Percentiles rank a stretch among this genome's conserved stretches.
phyloP scores from a whole-genome alignment of 257 asterid species.

The Solanum megistacrolobum region DNA sequence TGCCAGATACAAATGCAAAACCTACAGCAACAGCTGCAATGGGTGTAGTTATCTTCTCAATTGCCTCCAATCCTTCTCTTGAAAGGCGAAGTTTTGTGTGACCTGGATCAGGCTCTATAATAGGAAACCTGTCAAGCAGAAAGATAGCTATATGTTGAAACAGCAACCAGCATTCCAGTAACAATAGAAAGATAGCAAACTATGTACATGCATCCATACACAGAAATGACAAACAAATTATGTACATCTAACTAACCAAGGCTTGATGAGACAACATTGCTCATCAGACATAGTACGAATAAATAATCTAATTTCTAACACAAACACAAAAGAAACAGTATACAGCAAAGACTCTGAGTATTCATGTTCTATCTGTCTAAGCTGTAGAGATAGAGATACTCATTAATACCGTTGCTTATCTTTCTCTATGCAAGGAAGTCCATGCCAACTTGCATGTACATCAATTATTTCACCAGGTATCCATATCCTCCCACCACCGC shows the following conservation, averaged over 20 bases:
- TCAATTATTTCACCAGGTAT: not conserved
- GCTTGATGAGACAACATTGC: not conserved
- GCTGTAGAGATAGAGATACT: not conserved
- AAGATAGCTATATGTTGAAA: not conserved
- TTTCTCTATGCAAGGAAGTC: not conserved
- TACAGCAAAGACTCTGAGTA: not conserved
- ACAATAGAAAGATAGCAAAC: not conserved
- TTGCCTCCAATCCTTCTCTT: constrained; percentile 88
- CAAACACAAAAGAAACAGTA: not conserved
- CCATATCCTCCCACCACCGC: not conserved
- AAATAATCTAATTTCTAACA: not conserved
- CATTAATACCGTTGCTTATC: not conserved
- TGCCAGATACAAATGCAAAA: constrained; percentile 6
- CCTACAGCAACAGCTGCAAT: constrained; percentile 97
- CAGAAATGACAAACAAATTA: not conserved
- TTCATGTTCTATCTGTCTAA: not conserved
- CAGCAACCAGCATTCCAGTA: not conserved
- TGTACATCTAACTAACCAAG: not conserved
- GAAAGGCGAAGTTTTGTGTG: constrained; percentile 93
- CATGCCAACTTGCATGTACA: not conserved
- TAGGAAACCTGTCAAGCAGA: constrained; percentile 61
- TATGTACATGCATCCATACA: not conserved
- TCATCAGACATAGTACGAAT: not conserved
- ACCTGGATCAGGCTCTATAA: constrained; percentile 93
- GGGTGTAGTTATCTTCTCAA: constrained; percentile 80